Evolutionary conservation across 1,284 basidiomycete species (phyloP).

Genomic region (Ustilago curta): DNA sequence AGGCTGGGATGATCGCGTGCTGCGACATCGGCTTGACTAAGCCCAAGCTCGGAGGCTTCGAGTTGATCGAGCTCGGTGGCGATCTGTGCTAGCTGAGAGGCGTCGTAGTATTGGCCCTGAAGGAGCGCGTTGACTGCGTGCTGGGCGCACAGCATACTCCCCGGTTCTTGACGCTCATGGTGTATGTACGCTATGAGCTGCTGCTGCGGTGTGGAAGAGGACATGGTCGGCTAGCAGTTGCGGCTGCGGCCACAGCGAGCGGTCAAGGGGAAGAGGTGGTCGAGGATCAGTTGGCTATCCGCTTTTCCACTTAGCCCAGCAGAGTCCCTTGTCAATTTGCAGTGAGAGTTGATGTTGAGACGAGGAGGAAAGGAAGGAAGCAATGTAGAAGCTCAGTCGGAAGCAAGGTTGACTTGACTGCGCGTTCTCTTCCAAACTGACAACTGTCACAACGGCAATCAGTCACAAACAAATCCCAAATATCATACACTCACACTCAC

Average conservation of each 20-base stretch:
- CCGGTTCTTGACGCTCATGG: conserved; percentile 63
- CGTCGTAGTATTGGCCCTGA: conserved; percentile 65
- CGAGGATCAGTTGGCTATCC: not conserved
- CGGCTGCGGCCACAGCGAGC: not conserved
- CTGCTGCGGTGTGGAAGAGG: conserved; percentile 48
- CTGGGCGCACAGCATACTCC: conserved; percentile 68
- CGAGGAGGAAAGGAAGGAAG: not conserved
- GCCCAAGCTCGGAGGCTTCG: conserved; percentile 53
- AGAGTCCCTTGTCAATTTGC: not conserved
- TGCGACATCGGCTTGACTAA: conserved; percentile 41
- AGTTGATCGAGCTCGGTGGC: conserved; percentile 52
- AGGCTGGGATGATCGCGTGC: conserved; percentile 34
- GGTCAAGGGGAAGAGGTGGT: not conserved
- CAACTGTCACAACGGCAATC: conserved; percentile 4
- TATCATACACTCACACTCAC: conserved; percentile 1
- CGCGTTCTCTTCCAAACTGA: conserved; percentile 2
- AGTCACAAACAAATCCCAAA: too few species aligned
- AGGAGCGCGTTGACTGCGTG: conserved; percentile 65
- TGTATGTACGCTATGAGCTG: conserved; percentile 58
- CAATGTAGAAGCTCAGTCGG: conserved; percentile 1
- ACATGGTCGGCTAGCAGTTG: conserved; percentile 17
- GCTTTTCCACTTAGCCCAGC: not conserved
- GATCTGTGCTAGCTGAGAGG: conserved; percentile 62
- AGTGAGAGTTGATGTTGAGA: not conserved
- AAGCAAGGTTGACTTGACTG: not conserved